Evolutionary conservation across 177 flowering plant species (phyloP), one percentile per base, ranked within the genome.

Genomic region (Vitis hybrid): DNA sequence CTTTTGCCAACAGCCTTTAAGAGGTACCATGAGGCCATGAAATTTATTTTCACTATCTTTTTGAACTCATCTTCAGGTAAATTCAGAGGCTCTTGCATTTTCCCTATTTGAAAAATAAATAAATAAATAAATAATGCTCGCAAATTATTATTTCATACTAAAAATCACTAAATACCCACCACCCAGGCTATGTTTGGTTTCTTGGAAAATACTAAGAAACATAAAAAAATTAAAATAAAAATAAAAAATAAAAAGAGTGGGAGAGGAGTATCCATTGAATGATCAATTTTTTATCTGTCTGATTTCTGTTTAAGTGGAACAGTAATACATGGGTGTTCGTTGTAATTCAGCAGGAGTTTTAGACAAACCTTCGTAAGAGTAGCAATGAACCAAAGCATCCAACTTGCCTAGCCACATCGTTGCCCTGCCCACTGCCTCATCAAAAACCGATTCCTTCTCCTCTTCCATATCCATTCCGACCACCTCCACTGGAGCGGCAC

Each of bases 1-100:
- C 84, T 83, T 72, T 70, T 85, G 11, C 86, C 88, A 63, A 93
- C 93, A 52, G 93, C 90, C 72, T 86, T 87, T 53, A 88, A 69
- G 66, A 95, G 79, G 78, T 81, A 91, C 97, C 97, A 95, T n/a
- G 91, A 50, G 56, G 97, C 85, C 88, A 86, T 85, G 50, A 90
- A 87, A 72, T 95, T 93, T 45, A 85, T 77, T 73, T 80, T 86
- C 29, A 84, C 83, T 5, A 82, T 87, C 78, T 86, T 95, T 70
- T 81, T 86, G 78, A 91, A 93, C 71, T 95, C 97, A 15, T 74
- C 83, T 78, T 86, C 94, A 53, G 67, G 31, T 66, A 88, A 13
- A 16, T 83, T 71, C 65, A 91, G 79, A 70, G 82, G 85, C 11
- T 87, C 87, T 74, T 87, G 87, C 84, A 90, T 85, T 75, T 91